Conservation (phyloP, 306 rosid genomes). For the Abrus pulchellus region DNA sequence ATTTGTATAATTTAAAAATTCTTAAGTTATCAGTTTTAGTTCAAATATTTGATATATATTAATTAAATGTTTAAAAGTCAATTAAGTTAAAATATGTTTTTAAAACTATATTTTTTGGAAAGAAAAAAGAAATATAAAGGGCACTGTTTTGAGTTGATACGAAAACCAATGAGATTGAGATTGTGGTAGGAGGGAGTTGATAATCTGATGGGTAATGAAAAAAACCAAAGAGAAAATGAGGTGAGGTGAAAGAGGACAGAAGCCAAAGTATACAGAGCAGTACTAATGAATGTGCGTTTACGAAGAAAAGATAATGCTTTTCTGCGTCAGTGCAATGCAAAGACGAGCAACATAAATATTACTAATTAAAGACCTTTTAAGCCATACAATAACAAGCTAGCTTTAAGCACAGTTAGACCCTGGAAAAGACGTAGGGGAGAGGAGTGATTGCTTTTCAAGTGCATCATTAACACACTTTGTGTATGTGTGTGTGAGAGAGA, state of each 20-base stretch:
- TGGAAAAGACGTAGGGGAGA: slow-evolving; percentile 16
- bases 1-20: no score
- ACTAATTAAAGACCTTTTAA: slow-evolving; percentile 41
- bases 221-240: slow-evolving; percentile 18
- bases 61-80: no score
- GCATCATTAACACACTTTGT: slow-evolving; percentile 43
- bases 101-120: no score
- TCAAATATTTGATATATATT: no score
- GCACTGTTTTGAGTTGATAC: not conserved
- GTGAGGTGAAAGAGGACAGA: slow-evolving; percentile 27
- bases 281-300: slow-evolving; percentile 39
- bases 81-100: no score
- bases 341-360: slow-evolving; percentile 46
- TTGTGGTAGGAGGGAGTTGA: not conserved
- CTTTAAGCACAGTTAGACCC: slow-evolving; percentile 47
- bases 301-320: slow-evolving; percentile 38
- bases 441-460: slow-evolving; percentile 51
- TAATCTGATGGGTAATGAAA: slow-evolving; percentile 26
- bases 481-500: not conserved
- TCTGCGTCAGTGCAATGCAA: slow-evolving; percentile 45
- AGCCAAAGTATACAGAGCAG: slow-evolving; percentile 14
- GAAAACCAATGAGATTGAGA: not conserved
- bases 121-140: no score
- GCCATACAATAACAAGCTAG: slow-evolving; percentile 4
- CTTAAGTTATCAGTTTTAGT: no score